A percentile compares a stretch with the other conserved stretches of the same genome.
Conservation (phyloP, 1,284 basidiomycete genomes). For the Peniophora sp. region DNA sequence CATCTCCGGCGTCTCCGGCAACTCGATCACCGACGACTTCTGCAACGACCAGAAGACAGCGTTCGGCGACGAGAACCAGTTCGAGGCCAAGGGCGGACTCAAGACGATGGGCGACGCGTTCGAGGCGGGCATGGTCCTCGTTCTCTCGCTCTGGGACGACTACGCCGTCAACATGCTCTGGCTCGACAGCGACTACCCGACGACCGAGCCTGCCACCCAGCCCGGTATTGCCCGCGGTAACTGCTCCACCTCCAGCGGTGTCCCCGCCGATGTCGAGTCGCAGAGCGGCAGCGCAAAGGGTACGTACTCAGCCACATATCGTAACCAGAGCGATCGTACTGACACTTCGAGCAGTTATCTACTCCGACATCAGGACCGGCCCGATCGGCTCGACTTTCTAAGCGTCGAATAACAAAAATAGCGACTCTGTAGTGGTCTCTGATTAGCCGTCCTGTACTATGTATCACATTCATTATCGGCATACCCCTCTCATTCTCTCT, state of each 20-base stretch:
- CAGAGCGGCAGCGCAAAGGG: background rate
- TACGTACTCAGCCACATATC: background rate
- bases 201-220: constrained; percentile 17
- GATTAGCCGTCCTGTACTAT: too few species aligned
- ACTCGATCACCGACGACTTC: constrained; percentile 30
- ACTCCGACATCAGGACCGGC: constrained; percentile 30
- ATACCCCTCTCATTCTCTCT: too few species aligned
- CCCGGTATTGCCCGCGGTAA: constrained; percentile 29
- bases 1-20: constrained; percentile 31
- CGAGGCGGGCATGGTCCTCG: constrained; percentile 42
- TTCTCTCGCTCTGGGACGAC: constrained; percentile 39
- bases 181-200: constrained; percentile 31
- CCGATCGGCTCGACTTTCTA: constrained; percentile 25
- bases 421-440: too few species aligned
- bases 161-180: constrained; percentile 30
- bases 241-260: constrained; percentile 26
- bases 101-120: constrained; percentile 35
- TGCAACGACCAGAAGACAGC: constrained; percentile 28
- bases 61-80: constrained; percentile 34
- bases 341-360: constrained; percentile 15
- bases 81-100: constrained; percentile 37
- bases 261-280: constrained; percentile 23
- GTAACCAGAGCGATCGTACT: too few species aligned
- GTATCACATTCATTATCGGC: too few species aligned
- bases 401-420: too few species aligned